Evolutionary conservation across 768 basidiomycete species (phyloP).

Genomic region (Boletus bicolor): DNA sequence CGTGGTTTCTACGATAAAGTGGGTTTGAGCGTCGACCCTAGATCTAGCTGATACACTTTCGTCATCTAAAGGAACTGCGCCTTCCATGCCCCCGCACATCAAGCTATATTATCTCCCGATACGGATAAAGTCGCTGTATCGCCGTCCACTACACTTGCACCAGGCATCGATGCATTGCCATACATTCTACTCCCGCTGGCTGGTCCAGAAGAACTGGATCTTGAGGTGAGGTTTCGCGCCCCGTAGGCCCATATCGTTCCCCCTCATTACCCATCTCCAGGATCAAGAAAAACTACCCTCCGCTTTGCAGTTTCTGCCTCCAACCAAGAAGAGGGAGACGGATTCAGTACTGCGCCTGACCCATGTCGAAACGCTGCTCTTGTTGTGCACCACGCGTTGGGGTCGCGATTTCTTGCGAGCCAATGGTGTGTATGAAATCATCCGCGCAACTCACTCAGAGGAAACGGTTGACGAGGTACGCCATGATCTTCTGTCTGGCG

Average conservation of each 20-base stretch:
- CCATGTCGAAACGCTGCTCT: conserved; percentile 84
- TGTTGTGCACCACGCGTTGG: conserved; percentile 87
- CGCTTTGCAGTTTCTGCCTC: conserved; percentile 83
- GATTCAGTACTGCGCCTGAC: conserved; percentile 75
- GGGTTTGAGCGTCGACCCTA: conserved; percentile 15
- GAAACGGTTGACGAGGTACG: conserved; percentile 78
- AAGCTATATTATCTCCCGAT: conserved; percentile 68
- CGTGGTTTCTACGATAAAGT: conserved; percentile 87
- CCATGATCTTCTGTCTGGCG: conserved; percentile 2
- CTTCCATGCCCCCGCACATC: conserved; percentile 67
- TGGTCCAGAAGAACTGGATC: conserved; percentile 91
- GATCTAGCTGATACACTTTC: conserved; percentile 8
- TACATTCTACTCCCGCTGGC: conserved; percentile 87
- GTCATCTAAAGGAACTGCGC: conserved; percentile 62
- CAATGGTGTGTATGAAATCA: conserved; percentile 83
- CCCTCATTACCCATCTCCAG: conserved; percentile 37
- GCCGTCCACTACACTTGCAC: conserved; percentile 54
- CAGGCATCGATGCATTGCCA: conserved; percentile 82
- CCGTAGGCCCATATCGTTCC: neutral
- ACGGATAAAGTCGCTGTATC: conserved; percentile 50
- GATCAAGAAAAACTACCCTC: conserved; percentile 85
- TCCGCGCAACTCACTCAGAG: conserved; percentile 71
- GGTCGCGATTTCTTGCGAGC: conserved; percentile 78
- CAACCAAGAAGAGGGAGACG: conserved; percentile 77
- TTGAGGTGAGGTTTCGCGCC: conserved; percentile 57